These are phyloP conservation scores for Lantana camara DNA, from an alignment of 257 asterid genomes.

Conservation along the genomic window DNA sequence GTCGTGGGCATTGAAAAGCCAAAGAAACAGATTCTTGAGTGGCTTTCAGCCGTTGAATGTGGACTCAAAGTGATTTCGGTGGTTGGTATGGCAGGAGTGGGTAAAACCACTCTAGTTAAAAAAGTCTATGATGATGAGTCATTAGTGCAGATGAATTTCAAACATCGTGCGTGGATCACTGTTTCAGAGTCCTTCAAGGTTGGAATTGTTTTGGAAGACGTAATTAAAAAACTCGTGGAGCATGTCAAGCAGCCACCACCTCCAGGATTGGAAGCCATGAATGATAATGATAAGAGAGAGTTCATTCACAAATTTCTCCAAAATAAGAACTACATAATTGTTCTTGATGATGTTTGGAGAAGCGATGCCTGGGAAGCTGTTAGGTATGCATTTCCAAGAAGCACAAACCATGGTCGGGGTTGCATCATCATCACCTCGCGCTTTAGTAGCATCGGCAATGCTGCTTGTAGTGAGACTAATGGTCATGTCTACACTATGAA, in stretches of 20 bases:
- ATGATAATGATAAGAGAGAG: not conserved
- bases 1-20: not conserved
- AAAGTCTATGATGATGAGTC: slow-evolving; percentile 2
- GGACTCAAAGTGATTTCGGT: not conserved
- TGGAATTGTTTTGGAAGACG: slow-evolving; percentile 10
- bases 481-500: slow-evolving; percentile 22
- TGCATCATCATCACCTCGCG: slow-evolving; percentile 16
- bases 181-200: slow-evolving; percentile 19
- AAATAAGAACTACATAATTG: slow-evolving; percentile 26
- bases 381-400: slow-evolving; percentile 1
- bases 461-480: slow-evolving; percentile 1
- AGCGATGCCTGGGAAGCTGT: slow-evolving; percentile 2
- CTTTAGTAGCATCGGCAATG: not conserved
- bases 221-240: not conserved
- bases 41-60: not conserved
- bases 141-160: slow-evolving; percentile 1
- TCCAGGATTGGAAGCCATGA: not conserved
- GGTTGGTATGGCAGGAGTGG: slow-evolving; percentile 7
- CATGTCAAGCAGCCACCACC: not conserved
- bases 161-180: slow-evolving; percentile 31
- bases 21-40: slow-evolving; percentile 24
- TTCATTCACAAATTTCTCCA: slow-evolving; percentile 15
- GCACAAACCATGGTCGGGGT: not conserved
- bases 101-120: slow-evolving; percentile 28
- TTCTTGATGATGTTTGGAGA: slow-evolving; percentile 41